Evolutionary conservation across 495 filamentous ascomycete species (phyloP), one percentile per base, ranked within the genome.

Genomic region (Penicillium angulare): DNA sequence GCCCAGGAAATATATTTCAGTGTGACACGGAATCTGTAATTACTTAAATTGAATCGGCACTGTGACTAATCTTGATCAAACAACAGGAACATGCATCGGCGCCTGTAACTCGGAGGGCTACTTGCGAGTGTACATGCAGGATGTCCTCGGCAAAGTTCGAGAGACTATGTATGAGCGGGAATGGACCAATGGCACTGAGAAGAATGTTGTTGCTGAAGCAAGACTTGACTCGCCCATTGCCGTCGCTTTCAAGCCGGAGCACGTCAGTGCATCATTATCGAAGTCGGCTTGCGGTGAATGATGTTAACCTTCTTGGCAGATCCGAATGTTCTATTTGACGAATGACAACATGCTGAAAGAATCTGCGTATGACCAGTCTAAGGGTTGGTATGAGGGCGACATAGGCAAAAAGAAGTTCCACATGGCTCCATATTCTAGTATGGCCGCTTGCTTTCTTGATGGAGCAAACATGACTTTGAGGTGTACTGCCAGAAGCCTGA

Each of bases 51-150:
- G n/a, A n/a, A n/a, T n/a, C n/a, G n/a, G n/a, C n/a, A n/a, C n/a
- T n/a, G n/a, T n/a, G 26, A 29, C 26, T 29, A 29, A 29, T 5
- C 8, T 17, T 35, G 15, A 35, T 5, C 23, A 20, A 17, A 7
- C 0, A 17, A 9, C 13, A 57, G 50, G 56, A 9, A 51, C 51
- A 20, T 35, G 39, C 21, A 55, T 59, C 17, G 56, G 44, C 5
- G 52, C 56, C 3, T 53, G 52, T 7, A 59, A 59, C 9, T 42
- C 41, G n/a, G 26, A 23, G 39, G 40, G 21, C 29, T 27, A 45
- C n/a, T 47, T 55, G 24, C 51, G 56, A 17, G 51, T 59, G 2
- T 59, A 59, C 39, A 55, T 55, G 27, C 50, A 52, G 42, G 52
- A 55, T 44, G 51, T 52, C 7, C 10, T 41, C 7, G 56, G 56